Conservation (phyloP, 257 asterid species). For the Osmanthus fragrans region DNA sequence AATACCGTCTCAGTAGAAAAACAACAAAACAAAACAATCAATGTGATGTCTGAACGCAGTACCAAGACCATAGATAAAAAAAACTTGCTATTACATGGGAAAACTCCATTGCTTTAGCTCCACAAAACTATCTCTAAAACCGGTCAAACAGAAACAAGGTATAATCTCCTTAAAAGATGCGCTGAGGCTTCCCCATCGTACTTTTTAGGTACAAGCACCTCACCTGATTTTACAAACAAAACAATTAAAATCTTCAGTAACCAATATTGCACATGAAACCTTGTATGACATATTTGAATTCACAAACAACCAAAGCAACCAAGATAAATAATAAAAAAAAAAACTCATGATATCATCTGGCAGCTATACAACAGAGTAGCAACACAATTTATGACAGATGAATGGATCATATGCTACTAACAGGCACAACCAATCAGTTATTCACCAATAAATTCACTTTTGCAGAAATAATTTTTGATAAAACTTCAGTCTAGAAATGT, state of each 20-base stretch:
- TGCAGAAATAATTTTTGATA: too few species aligned
- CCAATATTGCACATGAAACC: not conserved
- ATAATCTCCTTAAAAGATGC: constrained; percentile 36
- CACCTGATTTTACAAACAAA: constrained; percentile 33
- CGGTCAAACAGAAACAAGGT: not conserved
- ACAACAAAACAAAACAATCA: constrained; percentile 1
- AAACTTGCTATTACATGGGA: constrained; percentile 25
- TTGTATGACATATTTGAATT: too few species aligned
- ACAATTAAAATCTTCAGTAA: not conserved
- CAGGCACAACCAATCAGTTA: too few species aligned
- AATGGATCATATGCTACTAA: too few species aligned
- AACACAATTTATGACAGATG: not conserved
- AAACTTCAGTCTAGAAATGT: not conserved
- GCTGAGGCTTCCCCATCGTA: constrained; percentile 56
- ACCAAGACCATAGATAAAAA: constrained; percentile 20
- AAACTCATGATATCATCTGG: too few species aligned
- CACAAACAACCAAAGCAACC: too few species aligned
- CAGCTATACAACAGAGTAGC: not conserved
- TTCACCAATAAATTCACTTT: too few species aligned
- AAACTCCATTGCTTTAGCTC: constrained; percentile 18
- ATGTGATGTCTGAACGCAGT: not conserved
- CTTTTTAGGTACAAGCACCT: constrained; percentile 59
- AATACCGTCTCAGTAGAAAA: not conserved
- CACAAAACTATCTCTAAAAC: constrained; percentile 11
- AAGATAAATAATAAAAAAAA: too few species aligned